Percentiles rank a stretch among this genome's conserved stretches.
Evolutionary conservation across 2,329 filamentous ascomycete genomes (phyloP).

Genomic region (Epichloe sp.): DNA sequence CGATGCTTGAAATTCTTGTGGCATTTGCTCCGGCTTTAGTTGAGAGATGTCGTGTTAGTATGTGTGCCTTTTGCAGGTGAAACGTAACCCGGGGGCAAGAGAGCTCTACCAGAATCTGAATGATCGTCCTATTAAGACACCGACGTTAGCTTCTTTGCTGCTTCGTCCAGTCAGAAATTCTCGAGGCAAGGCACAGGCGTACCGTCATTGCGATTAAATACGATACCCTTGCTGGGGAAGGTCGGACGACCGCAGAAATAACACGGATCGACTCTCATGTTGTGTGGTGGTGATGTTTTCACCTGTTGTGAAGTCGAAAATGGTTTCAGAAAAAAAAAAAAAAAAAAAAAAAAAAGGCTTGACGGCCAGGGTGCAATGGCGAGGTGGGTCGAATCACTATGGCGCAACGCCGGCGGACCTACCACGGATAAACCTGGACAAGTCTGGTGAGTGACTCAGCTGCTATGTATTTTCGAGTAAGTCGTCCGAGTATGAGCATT

Average conservation of each 20-base stretch:
- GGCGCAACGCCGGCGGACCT: not conserved
- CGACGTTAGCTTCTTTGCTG: not conserved
- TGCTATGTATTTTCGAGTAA: no score
- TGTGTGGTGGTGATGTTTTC: slow-evolving; percentile 6
- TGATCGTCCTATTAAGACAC: slow-evolving; percentile 21
- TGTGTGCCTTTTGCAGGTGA: no score
- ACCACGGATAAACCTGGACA: not conserved
- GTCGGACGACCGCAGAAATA: slow-evolving; percentile 35
- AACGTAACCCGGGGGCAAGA: not conserved
- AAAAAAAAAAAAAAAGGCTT: not conserved
- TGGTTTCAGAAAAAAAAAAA: not conserved
- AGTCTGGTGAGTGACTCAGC: no score
- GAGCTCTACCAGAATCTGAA: slow-evolving; percentile 41
- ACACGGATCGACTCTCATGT: slow-evolving; percentile 28
- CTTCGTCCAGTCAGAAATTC: not conserved
- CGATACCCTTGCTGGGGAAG: slow-evolving; percentile 43
- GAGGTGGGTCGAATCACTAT: not conserved
- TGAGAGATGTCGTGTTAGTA: not conserved
- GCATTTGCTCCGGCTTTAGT: slow-evolving; percentile 29
- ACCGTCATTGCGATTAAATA: slow-evolving; percentile 37
- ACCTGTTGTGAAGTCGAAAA: not conserved
- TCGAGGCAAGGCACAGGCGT: slow-evolving; percentile 6
- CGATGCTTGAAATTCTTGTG: slow-evolving; percentile 86
- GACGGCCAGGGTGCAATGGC: not conserved
- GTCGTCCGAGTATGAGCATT: no score